phyloP scores from a whole-genome alignment of 2,329 filamentous ascomycete genomes.

The Macrophomina pseudophaseolina region DNA sequence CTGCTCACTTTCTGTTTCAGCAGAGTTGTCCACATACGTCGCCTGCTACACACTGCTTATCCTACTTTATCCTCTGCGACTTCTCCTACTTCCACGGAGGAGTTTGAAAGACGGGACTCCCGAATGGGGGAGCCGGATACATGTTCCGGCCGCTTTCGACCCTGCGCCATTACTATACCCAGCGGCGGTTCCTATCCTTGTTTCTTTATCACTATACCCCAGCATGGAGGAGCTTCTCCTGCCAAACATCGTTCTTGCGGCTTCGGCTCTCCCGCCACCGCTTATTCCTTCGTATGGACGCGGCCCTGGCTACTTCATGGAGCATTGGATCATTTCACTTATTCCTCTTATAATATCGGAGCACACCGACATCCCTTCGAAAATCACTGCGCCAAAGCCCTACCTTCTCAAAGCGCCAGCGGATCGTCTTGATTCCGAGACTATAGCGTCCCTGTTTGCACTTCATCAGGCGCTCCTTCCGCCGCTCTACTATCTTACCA shows the following conservation, averaged over 20 bases:
- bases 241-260: constrained; percentile 79
- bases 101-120: not conserved
- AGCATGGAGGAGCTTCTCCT: constrained; percentile 67
- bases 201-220: constrained; percentile 74
- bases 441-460: constrained; percentile 73
- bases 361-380: constrained; percentile 46
- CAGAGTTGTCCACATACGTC: constrained; percentile 49
- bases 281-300: constrained; percentile 70
- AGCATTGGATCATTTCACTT: constrained; percentile 82
- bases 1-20: constrained; percentile 34
- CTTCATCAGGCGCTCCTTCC: constrained; percentile 78
- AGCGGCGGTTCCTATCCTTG: constrained; percentile 73
- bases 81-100: constrained; percentile 33
- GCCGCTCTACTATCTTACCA: constrained; percentile 79
- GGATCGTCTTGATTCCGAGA: constrained; percentile 59
- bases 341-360: constrained; percentile 67
- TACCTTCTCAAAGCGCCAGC: constrained; percentile 43
- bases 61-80: constrained; percentile 45
- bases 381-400: constrained; percentile 39
- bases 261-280: constrained; percentile 75
- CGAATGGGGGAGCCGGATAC: constrained; percentile 52
- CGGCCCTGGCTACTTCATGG: constrained; percentile 62
- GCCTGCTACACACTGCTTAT: constrained; percentile 39
- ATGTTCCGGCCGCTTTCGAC: constrained; percentile 80
- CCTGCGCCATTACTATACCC: constrained; percentile 92